Percentiles rank a stretch among this genome's conserved stretches.
Evolutionary conservation across 192 early-diverging fungal genomes (phyloP).

Genomic region (Linderina pennispora): DNA sequence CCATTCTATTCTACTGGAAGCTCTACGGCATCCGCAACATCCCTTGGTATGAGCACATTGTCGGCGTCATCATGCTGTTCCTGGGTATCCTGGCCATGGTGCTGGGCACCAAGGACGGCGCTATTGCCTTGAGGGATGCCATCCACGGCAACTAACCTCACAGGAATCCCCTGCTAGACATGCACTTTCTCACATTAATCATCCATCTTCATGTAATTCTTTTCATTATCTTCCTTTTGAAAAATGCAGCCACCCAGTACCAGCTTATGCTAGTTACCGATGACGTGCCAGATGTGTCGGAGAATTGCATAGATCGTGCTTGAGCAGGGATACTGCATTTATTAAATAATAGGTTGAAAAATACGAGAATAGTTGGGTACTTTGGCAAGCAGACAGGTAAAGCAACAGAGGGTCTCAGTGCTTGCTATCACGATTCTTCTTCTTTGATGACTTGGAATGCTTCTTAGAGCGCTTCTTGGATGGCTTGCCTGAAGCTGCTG

Average conservation of each 20-base stretch:
- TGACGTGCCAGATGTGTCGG: neutral
- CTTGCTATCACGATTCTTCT: neutral
- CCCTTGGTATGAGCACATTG: slow-evolving; percentile 42
- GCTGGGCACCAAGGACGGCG: neutral
- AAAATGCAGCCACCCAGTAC: neutral
- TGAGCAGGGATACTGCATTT: too few species aligned
- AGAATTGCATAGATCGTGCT: neutral
- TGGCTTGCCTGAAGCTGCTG: neutral
- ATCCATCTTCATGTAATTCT: neutral
- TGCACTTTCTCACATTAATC: too few species aligned
- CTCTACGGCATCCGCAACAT: slow-evolving; percentile 52
- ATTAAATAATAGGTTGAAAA: too few species aligned
- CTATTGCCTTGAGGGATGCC: neutral
- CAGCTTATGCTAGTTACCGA: neutral
- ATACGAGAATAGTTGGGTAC: neutral
- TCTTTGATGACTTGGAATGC: neutral
- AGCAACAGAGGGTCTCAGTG: neutral
- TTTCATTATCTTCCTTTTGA: neutral
- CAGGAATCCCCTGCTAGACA: neutral
- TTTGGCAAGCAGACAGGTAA: neutral
- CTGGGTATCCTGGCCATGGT: slow-evolving; percentile 44
- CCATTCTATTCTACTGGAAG: slow-evolving; percentile 58
- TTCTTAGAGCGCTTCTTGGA: neutral
- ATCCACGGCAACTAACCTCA: neutral
- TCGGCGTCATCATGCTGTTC: slow-evolving; percentile 50